These are phyloP conservation scores for Vinca major DNA, from an alignment of 305 asterid species.

Conservation along the genomic window DNA sequence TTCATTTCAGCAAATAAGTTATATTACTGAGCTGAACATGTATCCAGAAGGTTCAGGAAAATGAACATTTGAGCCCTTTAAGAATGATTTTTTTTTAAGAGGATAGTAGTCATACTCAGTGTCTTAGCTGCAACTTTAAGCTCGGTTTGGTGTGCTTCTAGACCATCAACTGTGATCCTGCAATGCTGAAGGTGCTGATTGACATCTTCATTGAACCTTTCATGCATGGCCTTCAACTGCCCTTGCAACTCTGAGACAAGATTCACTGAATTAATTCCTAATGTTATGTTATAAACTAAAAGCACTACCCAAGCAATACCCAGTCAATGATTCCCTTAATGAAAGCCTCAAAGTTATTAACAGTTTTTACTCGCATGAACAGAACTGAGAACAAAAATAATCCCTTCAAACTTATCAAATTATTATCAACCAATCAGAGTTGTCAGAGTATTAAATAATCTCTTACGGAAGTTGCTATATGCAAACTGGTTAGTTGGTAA, in stretches of 20 bases:
- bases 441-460: not conserved
- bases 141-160: constrained; percentile 65
- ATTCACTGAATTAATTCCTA: constrained; percentile 21
- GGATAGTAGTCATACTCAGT: constrained; percentile 44
- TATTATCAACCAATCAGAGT: not conserved
- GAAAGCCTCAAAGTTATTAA: not conserved
- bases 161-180: constrained; percentile 48
- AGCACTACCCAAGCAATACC: not conserved
- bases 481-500: not conserved
- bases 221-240: constrained; percentile 48
- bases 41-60: not conserved
- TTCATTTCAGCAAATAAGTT: not conserved
- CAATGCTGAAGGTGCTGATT: constrained; percentile 55
- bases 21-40: not conserved
- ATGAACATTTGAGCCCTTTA: not conserved
- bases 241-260: constrained; percentile 54
- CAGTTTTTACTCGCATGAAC: not conserved
- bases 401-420: not conserved
- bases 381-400: not conserved
- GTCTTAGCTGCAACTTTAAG: constrained; percentile 57
- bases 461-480: not conserved
- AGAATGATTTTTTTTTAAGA: not conserved
- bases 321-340: no score
- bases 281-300: constrained; percentile 2
- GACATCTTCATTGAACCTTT: constrained; percentile 61